Evolutionary conservation across 116 monocot genomes (phyloP), one percentile per base, ranked within the genome.

Genomic region (Iris pallida): DNA sequence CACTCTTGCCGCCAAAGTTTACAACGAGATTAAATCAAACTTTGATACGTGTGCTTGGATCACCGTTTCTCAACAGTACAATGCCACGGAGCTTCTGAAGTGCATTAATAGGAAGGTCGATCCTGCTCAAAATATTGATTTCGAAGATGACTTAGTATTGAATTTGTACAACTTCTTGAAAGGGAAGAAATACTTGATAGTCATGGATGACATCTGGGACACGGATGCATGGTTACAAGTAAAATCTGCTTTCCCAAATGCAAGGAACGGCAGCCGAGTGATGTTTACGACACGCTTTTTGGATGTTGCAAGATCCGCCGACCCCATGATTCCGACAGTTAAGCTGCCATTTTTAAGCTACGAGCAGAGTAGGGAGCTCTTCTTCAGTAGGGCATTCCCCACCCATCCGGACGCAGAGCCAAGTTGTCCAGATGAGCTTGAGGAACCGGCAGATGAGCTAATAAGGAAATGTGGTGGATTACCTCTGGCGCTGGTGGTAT

Each of bases 191-290:
- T 75, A 75, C 45, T 55, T 79, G 3, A 63, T 80, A 3, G 76
- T 86, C 5, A 43, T 86, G 59, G 85, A 86, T 64, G 79, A 81
- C 41, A 47, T 86, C 3, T 78, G 78, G 78, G 61, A 55, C n/a
- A 41, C 15, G 5, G 62, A 61, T 15, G 55, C 60, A n/a, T 75
- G 71, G 81, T 7, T 44, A 7, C 14, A 61, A 44, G 14, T 78
- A 1, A 63, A 53, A 16, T 64, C 10, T 40, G 66, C 19, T 46
- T 64, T 81, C 8, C 78, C 85, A 2, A 42, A 75, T 45, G 17
- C 4, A 5, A 43, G 0, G 5, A 81, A 81, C 49, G 71, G 78
- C 0, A 81, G 85, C 45, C 53, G 75, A 64, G 59, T 81, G 2
- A 16, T 86, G 45, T 8, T 86, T 13, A 86, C 78, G 15, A 73